A percentile compares a stretch with the other conserved stretches of the same genome.
Conservation (phyloP, 345 rosid species). For the Syzygium jambos region DNA sequence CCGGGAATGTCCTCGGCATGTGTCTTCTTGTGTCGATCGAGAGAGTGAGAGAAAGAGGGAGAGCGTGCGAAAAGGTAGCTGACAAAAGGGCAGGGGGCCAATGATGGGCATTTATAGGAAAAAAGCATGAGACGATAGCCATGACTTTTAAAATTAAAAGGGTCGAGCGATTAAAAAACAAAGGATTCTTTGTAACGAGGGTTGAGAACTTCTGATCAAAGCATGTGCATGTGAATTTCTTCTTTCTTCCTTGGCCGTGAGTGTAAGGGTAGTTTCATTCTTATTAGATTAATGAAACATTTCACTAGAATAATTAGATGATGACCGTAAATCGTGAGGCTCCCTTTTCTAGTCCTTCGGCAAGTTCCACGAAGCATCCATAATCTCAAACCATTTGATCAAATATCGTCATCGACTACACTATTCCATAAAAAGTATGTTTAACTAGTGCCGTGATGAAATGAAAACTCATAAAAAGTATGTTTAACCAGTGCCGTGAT, state of each 20-base stretch:
- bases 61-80: constrained; percentile 6
- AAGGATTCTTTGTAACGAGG: background rate
- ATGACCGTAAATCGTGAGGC: background rate
- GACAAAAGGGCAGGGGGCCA: background rate
- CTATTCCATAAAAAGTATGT: too few relatives aligned
- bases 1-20: background rate
- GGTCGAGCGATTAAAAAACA: background rate
- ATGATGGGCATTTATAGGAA: constrained; percentile 4
- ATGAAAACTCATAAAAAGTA: too few relatives aligned
- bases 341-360: background rate
- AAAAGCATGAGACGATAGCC: background rate
- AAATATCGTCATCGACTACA: too few relatives aligned
- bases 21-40: background rate
- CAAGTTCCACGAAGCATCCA: too few relatives aligned
- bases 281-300: too few relatives aligned
- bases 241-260: too few relatives aligned
- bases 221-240: background rate
- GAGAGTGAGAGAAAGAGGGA: background rate
- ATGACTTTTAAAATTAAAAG: background rate
- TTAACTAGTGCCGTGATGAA: too few relatives aligned
- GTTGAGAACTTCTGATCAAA: background rate
- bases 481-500: too few relatives aligned
- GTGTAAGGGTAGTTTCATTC: too few relatives aligned
- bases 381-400: too few relatives aligned
- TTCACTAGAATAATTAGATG: too few relatives aligned